Percentiles rank a stretch among this genome's conserved stretches.
Evolutionary conservation across 129 eudicot genomes (phyloP).

Genomic region (Chrysanthemum seticuspe): DNA sequence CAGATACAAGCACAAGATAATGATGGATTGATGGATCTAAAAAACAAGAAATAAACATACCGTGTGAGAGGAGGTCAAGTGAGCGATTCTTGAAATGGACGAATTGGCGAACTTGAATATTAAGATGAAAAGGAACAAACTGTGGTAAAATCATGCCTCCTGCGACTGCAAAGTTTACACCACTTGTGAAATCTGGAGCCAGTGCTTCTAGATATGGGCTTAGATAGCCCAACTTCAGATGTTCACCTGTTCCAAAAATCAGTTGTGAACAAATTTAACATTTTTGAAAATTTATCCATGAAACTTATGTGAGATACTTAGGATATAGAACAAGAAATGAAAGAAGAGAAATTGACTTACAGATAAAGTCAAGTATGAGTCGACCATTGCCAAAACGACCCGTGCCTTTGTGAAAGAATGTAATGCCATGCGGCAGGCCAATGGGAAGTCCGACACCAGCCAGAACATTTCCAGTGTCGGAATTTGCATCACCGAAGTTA

Average conservation of each 20-base stretch:
- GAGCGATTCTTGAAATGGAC: constrained; percentile 35
- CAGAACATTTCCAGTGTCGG: constrained; percentile 38
- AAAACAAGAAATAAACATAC: constrained; percentile 2
- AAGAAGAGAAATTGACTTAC: constrained; percentile 13
- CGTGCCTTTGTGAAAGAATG: constrained; percentile 44
- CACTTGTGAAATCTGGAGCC: constrained; percentile 45
- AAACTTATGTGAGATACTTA: too few relatives aligned
- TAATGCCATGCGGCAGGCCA: constrained; percentile 43
- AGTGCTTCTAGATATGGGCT: constrained; percentile 41
- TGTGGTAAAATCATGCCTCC: constrained; percentile 42
- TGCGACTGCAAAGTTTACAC: constrained; percentile 44
- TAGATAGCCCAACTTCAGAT: constrained; percentile 32
- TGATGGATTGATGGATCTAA: too few relatives aligned
- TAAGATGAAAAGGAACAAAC: constrained; percentile 31
- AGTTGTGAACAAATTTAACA: not conserved
- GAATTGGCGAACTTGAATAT: constrained; percentile 41
- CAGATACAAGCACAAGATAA: not conserved
- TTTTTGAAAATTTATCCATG: too few relatives aligned
- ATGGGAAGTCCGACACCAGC: constrained; percentile 45
- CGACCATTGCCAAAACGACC: constrained; percentile 46
- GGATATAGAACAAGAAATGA: not conserved
- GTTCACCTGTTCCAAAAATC: constrained; percentile 32
- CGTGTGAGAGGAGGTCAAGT: constrained; percentile 25
- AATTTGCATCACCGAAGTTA: constrained; percentile 43
- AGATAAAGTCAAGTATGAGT: constrained; percentile 38